Evolutionary conservation across 208 protist genomes (phyloP).

Genomic region (Crithidia bombi): DNA sequence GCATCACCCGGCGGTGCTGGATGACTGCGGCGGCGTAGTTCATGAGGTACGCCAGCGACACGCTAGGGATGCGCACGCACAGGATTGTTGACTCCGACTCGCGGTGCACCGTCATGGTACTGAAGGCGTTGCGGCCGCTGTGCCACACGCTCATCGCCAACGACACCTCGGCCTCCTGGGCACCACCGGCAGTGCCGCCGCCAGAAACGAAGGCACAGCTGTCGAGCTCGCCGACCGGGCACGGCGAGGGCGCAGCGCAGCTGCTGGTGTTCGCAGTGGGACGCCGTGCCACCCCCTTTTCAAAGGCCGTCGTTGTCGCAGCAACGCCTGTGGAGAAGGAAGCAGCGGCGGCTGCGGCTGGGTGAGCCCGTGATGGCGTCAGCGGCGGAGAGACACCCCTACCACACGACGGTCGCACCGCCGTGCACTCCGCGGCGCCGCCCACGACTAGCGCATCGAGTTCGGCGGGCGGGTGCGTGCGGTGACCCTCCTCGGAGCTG

Average conservation of each 20-base stretch:
- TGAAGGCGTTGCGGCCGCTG: slow-evolving; percentile 13
- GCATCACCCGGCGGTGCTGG: slow-evolving; percentile 81
- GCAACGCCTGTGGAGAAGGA: too few species aligned
- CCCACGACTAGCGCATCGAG: background rate
- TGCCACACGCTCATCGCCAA: background rate
- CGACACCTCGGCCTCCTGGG: slow-evolving; percentile 10
- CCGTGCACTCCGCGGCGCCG: background rate
- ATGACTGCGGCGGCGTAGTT: slow-evolving; percentile 62
- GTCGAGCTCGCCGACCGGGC: slow-evolving; percentile 11
- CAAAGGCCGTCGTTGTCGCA: too few species aligned
- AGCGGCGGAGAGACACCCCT: background rate
- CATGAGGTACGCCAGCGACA: slow-evolving; percentile 70
- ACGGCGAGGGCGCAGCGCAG: background rate
- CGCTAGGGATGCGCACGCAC: slow-evolving; percentile 56
- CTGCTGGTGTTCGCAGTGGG: background rate
- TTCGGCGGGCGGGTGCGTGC: too few species aligned
- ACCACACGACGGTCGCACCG: background rate
- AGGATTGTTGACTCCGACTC: slow-evolving; percentile 72
- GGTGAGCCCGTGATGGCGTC: background rate
- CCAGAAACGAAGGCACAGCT: background rate
- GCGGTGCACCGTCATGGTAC: slow-evolving; percentile 59
- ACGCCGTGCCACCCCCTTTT: too few species aligned
- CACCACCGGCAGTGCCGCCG: too few species aligned
- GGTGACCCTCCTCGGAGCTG: slow-evolving; percentile 11
- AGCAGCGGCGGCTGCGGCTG: too few species aligned